Base-by-base conservation (phyloP, 345 rosid species). In the Brassica cretica region DNA sequence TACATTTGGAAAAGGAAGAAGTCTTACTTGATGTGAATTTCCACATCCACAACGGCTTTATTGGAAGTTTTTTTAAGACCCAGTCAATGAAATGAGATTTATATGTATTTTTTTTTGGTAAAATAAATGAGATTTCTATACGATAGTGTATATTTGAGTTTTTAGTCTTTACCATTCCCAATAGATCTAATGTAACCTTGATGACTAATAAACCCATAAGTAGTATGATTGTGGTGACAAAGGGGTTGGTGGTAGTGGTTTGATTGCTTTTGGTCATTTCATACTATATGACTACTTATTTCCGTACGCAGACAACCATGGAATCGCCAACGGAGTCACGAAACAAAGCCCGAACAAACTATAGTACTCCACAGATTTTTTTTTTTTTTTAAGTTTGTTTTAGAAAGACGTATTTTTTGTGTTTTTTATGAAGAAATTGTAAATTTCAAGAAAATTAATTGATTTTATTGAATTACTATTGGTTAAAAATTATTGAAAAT, bases 231-330 rank as follows among this genome's bases (percentile, higher is more conserved):
- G 66, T 35, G 15, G 53, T 46, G 53, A 46, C 8, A 37, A 37
- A 37, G 44, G 44, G 15, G 49, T 41, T 41, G 49, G 49, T 18
- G 66, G 37, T 60, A n/a, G 51, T 44, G 58, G 56, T 61, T 55
- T 25, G 59, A 61, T 41, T 61, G 15, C 37, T 72, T 41, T 61
- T 9, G 39, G 11, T 44, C 51, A 39, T 61, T 15, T 39, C 24
- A 33, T 56, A 18, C 24, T 21, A 39, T 37, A 8, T 39, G 66
- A 25, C 2, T 25, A 3, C 5, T 37, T 37, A 11, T 19, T 35
- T 41, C 25, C 67, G 66, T 71, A 60, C 76, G 4, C 3, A 24
- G 55, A 60, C 58, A 39, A 61, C 59, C 27, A 72, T 24, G 44
- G 44, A 39, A 39, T 39, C 44, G 44, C 44, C 35, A 0, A 32